Base-by-base conservation (phyloP, 345 rosid genomes). In the Erysimum cheiranthoides region DNA sequence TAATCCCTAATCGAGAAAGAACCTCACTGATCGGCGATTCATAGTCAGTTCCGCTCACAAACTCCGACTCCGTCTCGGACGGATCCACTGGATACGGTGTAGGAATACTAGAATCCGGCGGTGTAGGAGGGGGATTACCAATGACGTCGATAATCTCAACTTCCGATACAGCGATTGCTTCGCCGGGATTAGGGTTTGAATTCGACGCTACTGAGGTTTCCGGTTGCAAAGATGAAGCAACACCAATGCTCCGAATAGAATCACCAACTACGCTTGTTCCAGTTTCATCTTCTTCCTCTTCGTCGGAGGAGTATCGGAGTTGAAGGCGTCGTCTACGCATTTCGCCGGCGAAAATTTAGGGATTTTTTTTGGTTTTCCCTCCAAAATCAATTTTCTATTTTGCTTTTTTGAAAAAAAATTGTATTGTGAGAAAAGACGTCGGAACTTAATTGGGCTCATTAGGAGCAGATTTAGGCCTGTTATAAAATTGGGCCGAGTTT, bases 271-370 rank as follows among this genome's bases (percentile, higher is more conserved):
- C 50, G 21, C 4, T 56, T 30, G 59, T 74, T 27, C 58, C 84
- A 10, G 0, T 49, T 36, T n/a, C 78, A 34, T 67, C 82, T 13
- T 70, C 83, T 14, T 75, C 86, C 9, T 84, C 88, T 32, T 86
- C 97, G 5, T 85, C 89, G 61, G 94, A 86, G 51, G 71, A 80
- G 73, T 73, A 61, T 46, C 52, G 73, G 35, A 89, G 83, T 40
- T 79, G 42, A 31, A 88, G 85, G 59, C 92, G 91, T 68, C 97
- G 74, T 71, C 92, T 72, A 38, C 46, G 66, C 96, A 92, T 92
- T 70, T 73, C 61, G 39, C 71, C 79, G 72, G 73, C 56, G 53
- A 73, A 73, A 73, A 59, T 6, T 32, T 42, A 1, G 47, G 62
- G 70, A 3, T 25, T 72, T 14, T 5, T 14, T 2, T 30, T 43